phyloP scores from a whole-genome alignment of 495 filamentous ascomycete species.

The Penicillium coffeae region DNA sequence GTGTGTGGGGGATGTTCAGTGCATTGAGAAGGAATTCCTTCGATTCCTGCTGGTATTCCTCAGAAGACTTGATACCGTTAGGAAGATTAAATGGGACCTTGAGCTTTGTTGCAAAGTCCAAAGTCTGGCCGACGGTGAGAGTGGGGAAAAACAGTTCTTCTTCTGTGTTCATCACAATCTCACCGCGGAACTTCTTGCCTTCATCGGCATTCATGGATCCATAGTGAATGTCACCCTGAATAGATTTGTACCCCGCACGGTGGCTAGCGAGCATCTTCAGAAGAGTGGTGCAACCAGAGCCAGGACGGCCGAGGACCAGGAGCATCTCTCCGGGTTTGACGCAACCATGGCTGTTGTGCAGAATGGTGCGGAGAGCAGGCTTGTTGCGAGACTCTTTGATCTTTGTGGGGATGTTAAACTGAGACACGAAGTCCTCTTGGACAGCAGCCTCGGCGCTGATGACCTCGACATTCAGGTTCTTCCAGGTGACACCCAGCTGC shows the following conservation, averaged over 20 bases:
- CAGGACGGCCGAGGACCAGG: constrained; percentile 44
- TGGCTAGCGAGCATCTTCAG: constrained; percentile 65
- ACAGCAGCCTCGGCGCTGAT: constrained; percentile 42
- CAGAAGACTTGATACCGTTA: constrained; percentile 38
- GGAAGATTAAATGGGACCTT: constrained; percentile 36
- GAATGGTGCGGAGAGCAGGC: constrained; percentile 33
- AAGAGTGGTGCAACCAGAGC: constrained; percentile 43
- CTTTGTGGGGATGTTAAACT: constrained; percentile 51
- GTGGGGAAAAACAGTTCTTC: constrained; percentile 70
- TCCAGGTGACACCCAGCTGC: constrained; percentile 55
- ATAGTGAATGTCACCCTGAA: constrained; percentile 56
- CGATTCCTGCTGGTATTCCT: constrained; percentile 41
- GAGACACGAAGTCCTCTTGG: constrained; percentile 49
- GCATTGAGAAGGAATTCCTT: constrained; percentile 70
- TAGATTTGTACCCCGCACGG: constrained; percentile 51
- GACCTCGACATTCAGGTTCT: constrained; percentile 43
- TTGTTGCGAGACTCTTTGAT: constrained; percentile 37
- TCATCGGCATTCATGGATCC: constrained; percentile 54
- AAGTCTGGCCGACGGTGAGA: constrained; percentile 67
- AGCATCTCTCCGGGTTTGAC: constrained; percentile 55
- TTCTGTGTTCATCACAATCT: constrained; percentile 68
- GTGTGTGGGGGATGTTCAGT: constrained; percentile 73
- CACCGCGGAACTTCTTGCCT: constrained; percentile 59
- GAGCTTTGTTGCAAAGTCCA: constrained; percentile 58
- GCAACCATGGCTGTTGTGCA: constrained; percentile 40